Evolutionary conservation across 768 basidiomycete species (phyloP).

Genomic region (Serendipita sp.): DNA sequence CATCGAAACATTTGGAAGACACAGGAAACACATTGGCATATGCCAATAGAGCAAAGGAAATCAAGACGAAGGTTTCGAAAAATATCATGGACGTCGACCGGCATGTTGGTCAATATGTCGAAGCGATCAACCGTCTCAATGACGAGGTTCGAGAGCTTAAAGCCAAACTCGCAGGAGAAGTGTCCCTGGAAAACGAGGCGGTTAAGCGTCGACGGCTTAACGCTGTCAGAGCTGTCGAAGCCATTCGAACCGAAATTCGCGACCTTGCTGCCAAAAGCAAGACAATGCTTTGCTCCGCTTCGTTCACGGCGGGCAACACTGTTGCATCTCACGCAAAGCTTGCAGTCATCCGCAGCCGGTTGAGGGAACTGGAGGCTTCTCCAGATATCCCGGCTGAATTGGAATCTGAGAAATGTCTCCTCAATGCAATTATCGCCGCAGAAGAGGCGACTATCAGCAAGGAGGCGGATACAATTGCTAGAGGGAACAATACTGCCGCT

Average conservation of each 20-base stretch:
- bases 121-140: constrained; percentile 81
- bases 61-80: constrained; percentile 90
- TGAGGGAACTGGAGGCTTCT: constrained; percentile 31
- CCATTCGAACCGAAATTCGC: constrained; percentile 56
- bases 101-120: constrained; percentile 89
- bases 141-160: constrained; percentile 73
- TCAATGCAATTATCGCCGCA: constrained; percentile 46
- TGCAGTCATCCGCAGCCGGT: constrained; percentile 41
- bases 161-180: constrained; percentile 62
- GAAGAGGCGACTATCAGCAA: constrained; percentile 49
- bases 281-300: constrained; percentile 57
- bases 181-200: constrained; percentile 42
- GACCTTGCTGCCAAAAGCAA: constrained; percentile 55
- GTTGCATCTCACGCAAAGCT: constrained; percentile 53
- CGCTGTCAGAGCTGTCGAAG: constrained; percentile 53
- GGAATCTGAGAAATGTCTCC: constrained; percentile 54
- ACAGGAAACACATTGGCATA: constrained; percentile 97
- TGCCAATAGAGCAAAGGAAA: constrained; percentile 94
- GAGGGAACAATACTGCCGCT: constrained; percentile 54
- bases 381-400: constrained; percentile 33
- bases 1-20: constrained; percentile 91
- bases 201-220: constrained; percentile 52
- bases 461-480: constrained; percentile 12
- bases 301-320: constrained; percentile 52
- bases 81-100: constrained; percentile 92